These are phyloP conservation scores for Hansenula lynferdii DNA, from an alignment of 1,139 yeast species.

Conservation along the genomic window DNA sequence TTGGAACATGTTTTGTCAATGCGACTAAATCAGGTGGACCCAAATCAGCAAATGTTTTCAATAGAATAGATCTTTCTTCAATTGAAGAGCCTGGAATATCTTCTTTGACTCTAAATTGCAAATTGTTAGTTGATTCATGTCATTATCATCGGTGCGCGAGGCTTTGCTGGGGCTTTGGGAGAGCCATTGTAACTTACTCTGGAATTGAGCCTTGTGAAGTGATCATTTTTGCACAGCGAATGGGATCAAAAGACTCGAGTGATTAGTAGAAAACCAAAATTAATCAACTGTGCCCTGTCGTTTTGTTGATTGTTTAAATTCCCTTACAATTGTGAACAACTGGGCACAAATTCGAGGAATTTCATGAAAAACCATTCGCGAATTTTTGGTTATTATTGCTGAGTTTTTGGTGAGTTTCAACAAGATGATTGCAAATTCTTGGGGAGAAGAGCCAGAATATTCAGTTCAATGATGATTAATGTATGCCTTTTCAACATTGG, in stretches of 20 bases:
- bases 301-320: neutral
- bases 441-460: too few relatives aligned
- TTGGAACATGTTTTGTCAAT: conserved; percentile 38
- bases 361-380: neutral
- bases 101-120: conserved; percentile 47
- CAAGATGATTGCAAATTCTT: too few relatives aligned
- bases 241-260: too few relatives aligned
- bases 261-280: too few relatives aligned
- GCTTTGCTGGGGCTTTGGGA: too few relatives aligned
- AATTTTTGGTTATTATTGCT: too few relatives aligned
- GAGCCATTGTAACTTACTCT: conserved; percentile 38
- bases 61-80: conserved; percentile 40
- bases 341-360: neutral
- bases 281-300: neutral
- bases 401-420: neutral
- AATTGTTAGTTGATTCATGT: too few relatives aligned
- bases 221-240: conserved; percentile 19
- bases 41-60: conserved; percentile 47
- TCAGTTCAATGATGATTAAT: too few relatives aligned
- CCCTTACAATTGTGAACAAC: neutral
- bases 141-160: too few relatives aligned
- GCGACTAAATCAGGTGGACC: conserved; percentile 96
- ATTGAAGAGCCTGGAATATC: conserved; percentile 44
- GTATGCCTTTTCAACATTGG: too few relatives aligned
- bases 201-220: conserved; percentile 49